Base-by-base conservation (phyloP, 129 eudicot species). In the Gnaphalium uliginosum region DNA sequence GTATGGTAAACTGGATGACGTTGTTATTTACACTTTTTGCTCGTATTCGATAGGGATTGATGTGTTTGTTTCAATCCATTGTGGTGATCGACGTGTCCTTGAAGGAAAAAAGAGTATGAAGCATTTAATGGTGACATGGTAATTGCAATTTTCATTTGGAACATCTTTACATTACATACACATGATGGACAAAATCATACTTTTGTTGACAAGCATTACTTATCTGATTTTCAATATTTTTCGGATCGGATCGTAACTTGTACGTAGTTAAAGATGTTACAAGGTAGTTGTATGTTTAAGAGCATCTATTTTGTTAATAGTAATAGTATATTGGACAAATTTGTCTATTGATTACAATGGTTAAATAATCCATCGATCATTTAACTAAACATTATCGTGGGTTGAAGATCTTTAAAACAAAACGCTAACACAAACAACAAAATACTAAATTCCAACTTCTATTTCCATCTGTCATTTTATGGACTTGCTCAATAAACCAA, bases 101-200 rank as follows among this genome's bases (percentile, higher is more conserved):
- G 54, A 29, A 78, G 56, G 62, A 60, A 68, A 25, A 39, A 75
- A 24, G 66, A 30, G 41, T 60, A 53, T 11, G 29, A 1, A 37
- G 33, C 71, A 63, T 63, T 71, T 71, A 71, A 32, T 62, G 77
- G 72, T 72, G 8, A 9, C 82, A 63, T 79, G 82, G 73, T 71
- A 33, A 58, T 48, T 71, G 32, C 64, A 62, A 33, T 63, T 50
- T 71, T 50, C 66, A 51, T 71, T 71, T 32, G 72, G 67, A 63
- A 62, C 72, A 54, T 17, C 19, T 30, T 29, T 60, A 70, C 30
- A 48, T 35, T 25, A 50, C 26, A 39, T 2, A 8, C 15, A 21
- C 58, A 78, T 78, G 71, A 69, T 78, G 5, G 27, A 43, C 21
- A 78, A 33, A 64, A 74, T 24, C 24, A 69, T 78, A 46, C 71